These are phyloP conservation scores for Zygosaccharomyces bailii DNA, from an alignment of 805 yeast genomes.

Conservation along the genomic window DNA sequence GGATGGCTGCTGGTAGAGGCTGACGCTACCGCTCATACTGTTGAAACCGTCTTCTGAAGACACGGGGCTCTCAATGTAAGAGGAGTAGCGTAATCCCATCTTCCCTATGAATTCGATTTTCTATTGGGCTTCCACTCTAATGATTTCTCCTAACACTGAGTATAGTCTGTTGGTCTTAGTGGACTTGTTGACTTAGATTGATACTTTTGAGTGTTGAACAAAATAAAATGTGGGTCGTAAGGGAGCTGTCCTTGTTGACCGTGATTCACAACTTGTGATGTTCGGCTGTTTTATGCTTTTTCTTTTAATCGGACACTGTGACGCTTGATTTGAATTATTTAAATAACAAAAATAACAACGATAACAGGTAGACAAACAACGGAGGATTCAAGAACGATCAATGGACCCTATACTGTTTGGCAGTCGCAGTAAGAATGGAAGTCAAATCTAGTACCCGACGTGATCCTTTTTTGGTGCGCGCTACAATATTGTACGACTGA, in stretches of 20 bases:
- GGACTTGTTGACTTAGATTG: neutral
- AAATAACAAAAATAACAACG: conserved; percentile 1
- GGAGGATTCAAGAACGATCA: neutral
- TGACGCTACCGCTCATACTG: conserved; percentile 10
- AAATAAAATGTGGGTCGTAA: conserved; percentile 3
- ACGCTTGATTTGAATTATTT: neutral
- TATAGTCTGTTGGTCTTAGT: neutral
- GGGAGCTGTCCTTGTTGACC: conserved; percentile 8
- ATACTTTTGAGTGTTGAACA: neutral
- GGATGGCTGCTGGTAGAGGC: conserved; percentile 14
- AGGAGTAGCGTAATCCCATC: conserved; percentile 32
- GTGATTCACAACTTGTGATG: conserved; percentile 10
- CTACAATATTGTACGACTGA: too few species aligned
- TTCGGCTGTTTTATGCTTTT: conserved; percentile 9
- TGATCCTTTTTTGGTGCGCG: too few species aligned
- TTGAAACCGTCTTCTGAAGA: conserved; percentile 12
- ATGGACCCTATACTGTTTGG: neutral
- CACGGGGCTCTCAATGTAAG: conserved; percentile 27
- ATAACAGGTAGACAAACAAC: neutral
- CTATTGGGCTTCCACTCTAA: conserved; percentile 1
- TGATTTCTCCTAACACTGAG: neutral
- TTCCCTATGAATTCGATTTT: conserved; percentile 1
- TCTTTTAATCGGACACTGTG: conserved; percentile 8
- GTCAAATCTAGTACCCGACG: too few species aligned
- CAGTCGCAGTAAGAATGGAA: too few species aligned